phyloP scores from a whole-genome alignment of 106 monocot genomes.

The Chionographis japonica region DNA sequence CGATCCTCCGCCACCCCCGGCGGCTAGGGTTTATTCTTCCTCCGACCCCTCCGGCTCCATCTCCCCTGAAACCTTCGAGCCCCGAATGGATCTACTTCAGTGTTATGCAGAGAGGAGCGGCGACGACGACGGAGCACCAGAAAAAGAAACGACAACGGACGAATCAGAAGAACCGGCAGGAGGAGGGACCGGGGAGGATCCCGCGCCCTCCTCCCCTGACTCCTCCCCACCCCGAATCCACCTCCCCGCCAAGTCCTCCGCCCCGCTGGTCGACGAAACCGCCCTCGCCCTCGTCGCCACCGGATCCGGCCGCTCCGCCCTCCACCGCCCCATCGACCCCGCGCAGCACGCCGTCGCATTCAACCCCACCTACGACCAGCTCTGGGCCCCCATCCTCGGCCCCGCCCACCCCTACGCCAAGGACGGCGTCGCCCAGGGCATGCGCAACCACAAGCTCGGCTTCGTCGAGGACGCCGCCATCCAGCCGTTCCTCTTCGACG shows the following conservation, averaged over 20 bases:
- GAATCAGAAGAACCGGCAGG: not conserved
- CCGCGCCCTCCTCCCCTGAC: conserved; percentile 29
- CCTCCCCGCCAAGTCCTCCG: conserved; percentile 61
- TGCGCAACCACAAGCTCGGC: conserved; percentile 97
- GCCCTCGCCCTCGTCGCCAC: conserved; percentile 64
- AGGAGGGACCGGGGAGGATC: not conserved
- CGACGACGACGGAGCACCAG: conserved; percentile 12
- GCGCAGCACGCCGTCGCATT: conserved; percentile 61
- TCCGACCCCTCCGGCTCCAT: too few species aligned
- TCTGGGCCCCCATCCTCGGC: conserved; percentile 87
- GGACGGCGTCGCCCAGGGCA: conserved; percentile 73
- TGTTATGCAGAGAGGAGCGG: conserved; percentile 16
- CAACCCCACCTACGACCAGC: conserved; percentile 96
- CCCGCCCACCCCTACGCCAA: conserved; percentile 81
- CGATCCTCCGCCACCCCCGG: too few species aligned
- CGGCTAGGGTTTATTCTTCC: too few species aligned
- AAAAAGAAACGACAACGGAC: not conserved
- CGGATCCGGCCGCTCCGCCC: conserved; percentile 12
- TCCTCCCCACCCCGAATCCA: conserved; percentile 40
- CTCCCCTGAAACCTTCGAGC: too few species aligned
- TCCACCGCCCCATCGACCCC: conserved; percentile 72
- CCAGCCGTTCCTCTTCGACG: conserved; percentile 91
- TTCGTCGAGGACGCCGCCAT: conserved; percentile 95
- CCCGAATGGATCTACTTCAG: conserved; percentile 45
- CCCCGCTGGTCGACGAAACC: conserved; percentile 82